Percentiles rank a stretch among this genome's conserved stretches.
These are phyloP conservation scores for Dactylis glomerata DNA, from an alignment of 176 grass and related monocot species.

Conservation along the genomic window DNA sequence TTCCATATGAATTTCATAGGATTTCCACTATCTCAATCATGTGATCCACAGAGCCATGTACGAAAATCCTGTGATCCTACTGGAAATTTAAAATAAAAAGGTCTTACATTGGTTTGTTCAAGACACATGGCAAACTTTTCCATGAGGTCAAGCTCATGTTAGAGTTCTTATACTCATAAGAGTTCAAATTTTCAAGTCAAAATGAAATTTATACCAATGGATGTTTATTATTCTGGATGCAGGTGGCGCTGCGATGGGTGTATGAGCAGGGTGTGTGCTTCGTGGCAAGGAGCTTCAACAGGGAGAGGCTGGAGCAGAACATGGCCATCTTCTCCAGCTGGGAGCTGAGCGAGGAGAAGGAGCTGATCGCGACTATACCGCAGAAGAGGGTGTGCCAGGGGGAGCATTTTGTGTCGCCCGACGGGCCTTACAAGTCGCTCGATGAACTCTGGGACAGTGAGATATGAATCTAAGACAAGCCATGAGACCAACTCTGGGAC, in stretches of 20 bases:
- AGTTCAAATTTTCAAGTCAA: not conserved
- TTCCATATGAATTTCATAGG: not conserved
- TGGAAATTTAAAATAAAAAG: not conserved
- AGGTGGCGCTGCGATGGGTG: slow-evolving; percentile 72
- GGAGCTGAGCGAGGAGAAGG: slow-evolving; percentile 48
- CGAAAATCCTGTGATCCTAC: not conserved
- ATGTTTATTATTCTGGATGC: not conserved
- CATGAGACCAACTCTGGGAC: not conserved
- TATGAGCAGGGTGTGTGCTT: slow-evolving; percentile 51
- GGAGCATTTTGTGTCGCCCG: slow-evolving; percentile 31
- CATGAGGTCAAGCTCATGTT: not conserved
- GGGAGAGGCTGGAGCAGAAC: slow-evolving; percentile 62
- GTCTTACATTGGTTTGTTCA: not conserved
- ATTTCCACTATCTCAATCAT: not conserved
- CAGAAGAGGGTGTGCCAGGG: slow-evolving; percentile 30
- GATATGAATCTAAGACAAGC: slow-evolving; percentile 26
- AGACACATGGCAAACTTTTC: not conserved
- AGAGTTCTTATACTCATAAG: too few species aligned
- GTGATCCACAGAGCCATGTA: not conserved
- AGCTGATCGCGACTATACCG: slow-evolving; percentile 39
- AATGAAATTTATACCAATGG: not conserved
- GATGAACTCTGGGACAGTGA: slow-evolving; percentile 73
- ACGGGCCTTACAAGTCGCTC: slow-evolving; percentile 50
- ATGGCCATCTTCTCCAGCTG: slow-evolving; percentile 64
- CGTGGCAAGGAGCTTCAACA: slow-evolving; percentile 56